phyloP scores from a whole-genome alignment of 106 monocot genomes.

The Apostasia shenzhenica region DNA sequence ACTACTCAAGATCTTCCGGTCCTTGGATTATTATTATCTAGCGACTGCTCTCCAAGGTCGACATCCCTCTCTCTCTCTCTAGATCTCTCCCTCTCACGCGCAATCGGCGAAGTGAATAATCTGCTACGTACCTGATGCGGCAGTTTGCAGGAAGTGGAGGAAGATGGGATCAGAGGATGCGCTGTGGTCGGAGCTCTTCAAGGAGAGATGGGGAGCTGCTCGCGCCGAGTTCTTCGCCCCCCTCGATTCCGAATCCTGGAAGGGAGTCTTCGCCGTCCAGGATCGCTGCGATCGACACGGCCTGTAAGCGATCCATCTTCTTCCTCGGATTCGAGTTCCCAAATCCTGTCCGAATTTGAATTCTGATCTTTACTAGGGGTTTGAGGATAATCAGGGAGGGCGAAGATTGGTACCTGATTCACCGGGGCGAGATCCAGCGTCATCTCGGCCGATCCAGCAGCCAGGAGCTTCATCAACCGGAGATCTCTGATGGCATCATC shows the following conservation, averaged over 20 bases:
- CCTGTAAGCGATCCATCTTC: constrained; percentile 23
- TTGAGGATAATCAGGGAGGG: constrained; percentile 54
- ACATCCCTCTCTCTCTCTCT: background rate
- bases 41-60: constrained; percentile 45
- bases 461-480: background rate
- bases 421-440: constrained; percentile 43
- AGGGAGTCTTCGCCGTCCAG: constrained; percentile 42
- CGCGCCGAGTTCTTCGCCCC: constrained; percentile 43
- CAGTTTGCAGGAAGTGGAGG: constrained; percentile 62
- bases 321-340: background rate
- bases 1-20: constrained; percentile 43
- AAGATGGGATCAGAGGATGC: constrained; percentile 35
- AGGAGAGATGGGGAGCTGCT: constrained; percentile 46
- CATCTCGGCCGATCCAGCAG: constrained; percentile 15
- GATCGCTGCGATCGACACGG: constrained; percentile 52
- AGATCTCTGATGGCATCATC: constrained; percentile 32
- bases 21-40: constrained; percentile 38
- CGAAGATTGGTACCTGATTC: constrained; percentile 36
- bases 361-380: constrained; percentile 10
- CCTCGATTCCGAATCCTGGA: constrained; percentile 35
- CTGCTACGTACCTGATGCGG: background rate
- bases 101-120: background rate
- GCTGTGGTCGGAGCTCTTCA: constrained; percentile 43
- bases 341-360: too few relatives aligned
- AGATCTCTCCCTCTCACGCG: background rate